phyloP scores from a whole-genome alignment of 2,329 filamentous ascomycete species.

The Ophiocordyceps unilateralis region DNA sequence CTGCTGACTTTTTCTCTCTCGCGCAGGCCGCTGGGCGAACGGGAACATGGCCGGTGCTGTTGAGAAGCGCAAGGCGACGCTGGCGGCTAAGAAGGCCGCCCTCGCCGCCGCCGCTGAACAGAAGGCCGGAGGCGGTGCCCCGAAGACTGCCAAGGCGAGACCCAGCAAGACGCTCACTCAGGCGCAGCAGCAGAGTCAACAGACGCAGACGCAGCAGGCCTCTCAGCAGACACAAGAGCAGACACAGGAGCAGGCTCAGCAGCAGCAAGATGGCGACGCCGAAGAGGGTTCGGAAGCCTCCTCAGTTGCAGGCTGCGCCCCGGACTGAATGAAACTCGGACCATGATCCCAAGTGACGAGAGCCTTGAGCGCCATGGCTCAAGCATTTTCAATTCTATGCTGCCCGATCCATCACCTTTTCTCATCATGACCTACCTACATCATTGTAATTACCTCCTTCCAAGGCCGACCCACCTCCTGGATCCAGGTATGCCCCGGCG shows the following conservation, averaged over 20 bases:
- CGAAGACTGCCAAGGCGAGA: conserved; percentile 19
- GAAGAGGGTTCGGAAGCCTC: too few species aligned
- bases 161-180: conserved; percentile 15
- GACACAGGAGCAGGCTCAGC: too few species aligned
- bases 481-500: not conserved
- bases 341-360: too few species aligned
- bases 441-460: not conserved
- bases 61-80: conserved; percentile 40
- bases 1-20: conserved; percentile 8
- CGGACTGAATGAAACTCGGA: too few species aligned
- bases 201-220: conserved; percentile 1
- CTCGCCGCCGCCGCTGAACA: conserved; percentile 21
- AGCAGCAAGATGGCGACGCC: not conserved
- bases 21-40: conserved; percentile 38
- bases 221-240: too few species aligned
- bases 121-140: conserved; percentile 17
- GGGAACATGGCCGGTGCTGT: conserved; percentile 44
- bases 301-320: too few species aligned
- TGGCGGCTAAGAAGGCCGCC: conserved; percentile 39
- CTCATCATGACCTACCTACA: not conserved
- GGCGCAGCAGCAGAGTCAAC: conserved; percentile 6
- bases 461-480: not conserved
- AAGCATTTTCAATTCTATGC: too few species aligned
- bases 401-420: too few species aligned
- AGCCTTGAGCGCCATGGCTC: too few species aligned